Evolutionary conservation across 2,329 filamentous ascomycete genomes (phyloP), one percentile per base, ranked within the genome.

Genomic region (Botryotinia narcissicola): DNA sequence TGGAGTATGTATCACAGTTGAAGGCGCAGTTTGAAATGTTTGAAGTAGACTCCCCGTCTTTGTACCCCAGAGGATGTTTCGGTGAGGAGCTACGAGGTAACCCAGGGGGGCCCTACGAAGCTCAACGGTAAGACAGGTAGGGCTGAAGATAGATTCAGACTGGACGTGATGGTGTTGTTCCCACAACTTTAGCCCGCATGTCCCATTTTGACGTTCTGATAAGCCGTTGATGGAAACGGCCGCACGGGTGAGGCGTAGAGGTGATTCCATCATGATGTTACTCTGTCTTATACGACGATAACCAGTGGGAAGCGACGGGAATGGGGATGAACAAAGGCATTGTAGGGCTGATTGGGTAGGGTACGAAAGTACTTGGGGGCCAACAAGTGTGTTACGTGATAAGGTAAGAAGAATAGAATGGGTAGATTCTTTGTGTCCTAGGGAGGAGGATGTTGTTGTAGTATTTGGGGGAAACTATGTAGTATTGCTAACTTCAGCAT

Each of bases 291-390:
- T 35, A 18, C 9, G 32, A 51, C 4, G 18, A 40, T 42, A 37
- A 14, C 32, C 16, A 40, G 8, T 4, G n/a, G 37, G 37, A 54
- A 29, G 35, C 29, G 32, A 68, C 8, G 25, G 20, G 25, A 29
- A 29, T 40, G 20, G 16, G 18, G 16, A 18, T 68, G 46, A 40
- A 68, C 9, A 37, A 54, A 54, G 1, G 22, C 10, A 29, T 54
- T 9, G 48, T 25, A 59, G 44, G 42, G 59, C 22, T 51, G 25
- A 71, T 63, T 71, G 69, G 69, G 22, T 29, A 71, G 20, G 42
- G 57, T 63, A 71, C 57, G 69, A 63, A 32, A 37, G 29, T 48
- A 71, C 69, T 48, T 62, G 54, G 16, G 40, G 59, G 40, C 20
- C 48, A 42, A 29, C 4, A 22, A 14, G 16, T 29, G 64, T 54